Conservation (phyloP, 495 filamentous ascomycete genomes). For the Extremus antarcticus region DNA sequence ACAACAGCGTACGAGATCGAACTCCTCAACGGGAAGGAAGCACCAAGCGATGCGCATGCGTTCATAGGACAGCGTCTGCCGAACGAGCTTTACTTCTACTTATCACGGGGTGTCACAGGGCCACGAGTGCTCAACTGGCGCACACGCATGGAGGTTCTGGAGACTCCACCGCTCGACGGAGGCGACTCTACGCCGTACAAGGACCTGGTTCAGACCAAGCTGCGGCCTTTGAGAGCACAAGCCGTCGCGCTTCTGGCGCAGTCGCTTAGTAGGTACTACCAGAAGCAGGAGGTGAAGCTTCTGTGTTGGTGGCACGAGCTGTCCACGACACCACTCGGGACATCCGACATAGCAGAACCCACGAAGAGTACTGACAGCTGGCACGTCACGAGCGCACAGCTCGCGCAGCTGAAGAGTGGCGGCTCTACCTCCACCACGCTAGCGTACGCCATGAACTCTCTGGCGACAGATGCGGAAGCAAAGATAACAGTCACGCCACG, state of each 20-base stretch:
- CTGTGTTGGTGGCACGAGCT: constrained; percentile 77
- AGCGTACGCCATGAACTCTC: constrained; percentile 2
- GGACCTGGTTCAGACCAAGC: constrained; percentile 57
- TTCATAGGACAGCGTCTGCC: constrained; percentile 83
- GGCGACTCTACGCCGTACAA: constrained; percentile 72
- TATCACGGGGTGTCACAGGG: constrained; percentile 70
- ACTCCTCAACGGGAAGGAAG: constrained; percentile 54
- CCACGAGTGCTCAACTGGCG: constrained; percentile 72
- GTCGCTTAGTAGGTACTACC: constrained; percentile 68
- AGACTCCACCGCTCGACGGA: constrained; percentile 70
- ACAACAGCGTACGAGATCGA: constrained; percentile 62
- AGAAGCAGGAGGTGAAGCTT: constrained; percentile 61
- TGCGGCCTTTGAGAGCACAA: constrained; percentile 61
- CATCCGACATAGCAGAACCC: constrained; percentile 46
- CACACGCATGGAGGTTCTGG: constrained; percentile 60
- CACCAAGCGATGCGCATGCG: constrained; percentile 73
- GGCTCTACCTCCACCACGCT: background rate
- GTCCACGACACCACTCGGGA: constrained; percentile 49
- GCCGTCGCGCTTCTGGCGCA: constrained; percentile 66
- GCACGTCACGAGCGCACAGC: constrained; percentile 50
- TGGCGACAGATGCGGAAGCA: constrained; percentile 55
- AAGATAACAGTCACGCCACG: constrained; percentile 48
- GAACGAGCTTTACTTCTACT: constrained; percentile 84
- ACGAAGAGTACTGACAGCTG: constrained; percentile 55
- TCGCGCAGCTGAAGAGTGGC: constrained; percentile 32